phyloP scores from a whole-genome alignment of 192 early-diverging fungal species.

The Phlyctochytrium planicorne region DNA sequence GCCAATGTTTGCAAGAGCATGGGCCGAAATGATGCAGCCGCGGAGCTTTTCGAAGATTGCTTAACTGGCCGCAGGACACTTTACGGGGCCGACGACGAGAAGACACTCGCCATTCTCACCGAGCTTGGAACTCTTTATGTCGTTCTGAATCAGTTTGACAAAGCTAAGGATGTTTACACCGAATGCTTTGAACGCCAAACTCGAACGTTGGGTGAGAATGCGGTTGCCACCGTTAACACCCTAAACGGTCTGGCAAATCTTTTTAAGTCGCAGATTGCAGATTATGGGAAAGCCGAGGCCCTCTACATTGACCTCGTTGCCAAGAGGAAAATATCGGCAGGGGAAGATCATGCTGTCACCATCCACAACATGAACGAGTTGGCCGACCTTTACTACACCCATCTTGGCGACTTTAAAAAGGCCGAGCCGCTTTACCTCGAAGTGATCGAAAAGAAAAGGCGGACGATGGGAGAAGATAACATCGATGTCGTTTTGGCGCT shows the following conservation, averaged over 20 bases:
- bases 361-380: neutral
- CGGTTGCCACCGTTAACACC: conserved; percentile 3
- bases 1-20: no score
- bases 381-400: neutral
- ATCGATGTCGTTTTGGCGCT: neutral
- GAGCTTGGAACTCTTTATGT: no score
- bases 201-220: conserved; percentile 14
- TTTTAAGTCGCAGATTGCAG: neutral
- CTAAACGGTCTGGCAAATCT: conserved; percentile 11
- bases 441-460: neutral
- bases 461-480: neutral
- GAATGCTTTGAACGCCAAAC: conserved; percentile 17
- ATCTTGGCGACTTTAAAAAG: neutral
- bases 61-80: no score
- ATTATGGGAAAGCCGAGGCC: conserved; percentile 9
- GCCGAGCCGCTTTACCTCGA: neutral
- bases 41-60: no score
- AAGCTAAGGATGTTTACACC: conserved; percentile 22
- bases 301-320: conserved; percentile 19
- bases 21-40: no score
- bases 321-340: neutral
- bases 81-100: no score
- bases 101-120: no score
- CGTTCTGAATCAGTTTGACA: no score
- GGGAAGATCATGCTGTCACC: neutral